Evolutionary conservation across 1,284 basidiomycete species (phyloP).

Genomic region (Pyrrhoderma lamaoense): DNA sequence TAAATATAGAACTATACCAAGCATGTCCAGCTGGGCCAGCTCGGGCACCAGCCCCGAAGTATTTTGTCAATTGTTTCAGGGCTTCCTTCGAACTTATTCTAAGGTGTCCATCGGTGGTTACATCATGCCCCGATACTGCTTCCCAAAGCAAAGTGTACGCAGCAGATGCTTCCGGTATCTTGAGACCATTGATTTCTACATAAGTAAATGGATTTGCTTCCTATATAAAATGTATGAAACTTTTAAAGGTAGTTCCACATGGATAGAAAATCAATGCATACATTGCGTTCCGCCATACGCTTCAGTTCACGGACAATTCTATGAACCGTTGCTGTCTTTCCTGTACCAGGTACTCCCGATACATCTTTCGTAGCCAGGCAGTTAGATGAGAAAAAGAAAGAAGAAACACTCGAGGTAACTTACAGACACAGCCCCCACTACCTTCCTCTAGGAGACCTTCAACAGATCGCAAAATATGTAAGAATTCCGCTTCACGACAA

Average conservation of each 20-base stretch:
- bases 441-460: constrained; percentile 88
- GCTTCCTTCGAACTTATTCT: constrained; percentile 66
- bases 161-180: constrained; percentile 81
- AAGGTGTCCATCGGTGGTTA: constrained; percentile 51
- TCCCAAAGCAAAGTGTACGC: constrained; percentile 91
- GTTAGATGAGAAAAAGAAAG: neutral
- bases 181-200: constrained; percentile 96
- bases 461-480: constrained; percentile 69
- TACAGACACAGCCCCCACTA: constrained; percentile 92
- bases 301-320: constrained; percentile 85
- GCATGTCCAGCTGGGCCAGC: constrained; percentile 64
- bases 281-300: constrained; percentile 74
- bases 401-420: constrained; percentile 29
- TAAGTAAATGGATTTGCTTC: constrained; percentile 93
- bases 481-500: constrained; percentile 86
- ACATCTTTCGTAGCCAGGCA: constrained; percentile 54
- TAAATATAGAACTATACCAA: constrained; percentile 43
- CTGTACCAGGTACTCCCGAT: constrained; percentile 95
- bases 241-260: neutral
- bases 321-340: constrained; percentile 97
- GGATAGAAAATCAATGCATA: constrained; percentile 29
- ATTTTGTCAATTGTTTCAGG: constrained; percentile 52
- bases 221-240: constrained; percentile 30
- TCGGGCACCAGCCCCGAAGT: constrained; percentile 50
- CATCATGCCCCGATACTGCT: constrained; percentile 70